Evolutionary conservation across 2,329 filamentous ascomycete species (phyloP).

Genomic region (Amphichorda felina): DNA sequence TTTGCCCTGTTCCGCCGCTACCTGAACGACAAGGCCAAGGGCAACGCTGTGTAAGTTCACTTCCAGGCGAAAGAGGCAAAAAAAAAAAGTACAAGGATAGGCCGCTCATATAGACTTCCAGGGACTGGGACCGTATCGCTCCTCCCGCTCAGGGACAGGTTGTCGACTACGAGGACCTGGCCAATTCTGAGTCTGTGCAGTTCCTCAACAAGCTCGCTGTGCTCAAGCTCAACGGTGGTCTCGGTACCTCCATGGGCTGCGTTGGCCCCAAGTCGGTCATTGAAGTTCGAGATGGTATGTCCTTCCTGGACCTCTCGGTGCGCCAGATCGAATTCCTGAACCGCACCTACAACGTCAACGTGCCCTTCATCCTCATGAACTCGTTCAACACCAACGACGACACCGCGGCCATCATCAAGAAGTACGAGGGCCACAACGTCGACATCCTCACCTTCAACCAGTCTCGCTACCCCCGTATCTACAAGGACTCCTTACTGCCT

Average conservation of each 20-base stretch:
- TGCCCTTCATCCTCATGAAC: conserved; percentile 99
- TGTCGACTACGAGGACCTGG: conserved; percentile 83
- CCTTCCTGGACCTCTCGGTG: conserved; percentile 96
- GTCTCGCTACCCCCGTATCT: conserved; percentile 92
- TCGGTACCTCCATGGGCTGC: conserved; percentile 99
- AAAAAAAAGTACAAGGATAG: neutral
- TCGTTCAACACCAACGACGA: conserved; percentile 99
- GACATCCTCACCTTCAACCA: conserved; percentile 99
- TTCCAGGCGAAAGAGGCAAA: neutral
- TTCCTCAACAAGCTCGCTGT: conserved; percentile 97
- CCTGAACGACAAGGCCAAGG: conserved; percentile 97
- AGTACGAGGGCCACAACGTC: conserved; percentile 99
- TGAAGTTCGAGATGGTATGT: conserved; percentile 99
- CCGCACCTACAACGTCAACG: conserved; percentile 93
- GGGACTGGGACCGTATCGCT: conserved; percentile 93
- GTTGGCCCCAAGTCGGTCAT: conserved; percentile 99
- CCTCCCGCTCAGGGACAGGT: conserved; percentile 91
- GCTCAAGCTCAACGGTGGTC: conserved; percentile 97
- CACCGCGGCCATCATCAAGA: conserved; percentile 99
- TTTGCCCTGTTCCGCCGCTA: conserved; percentile 97
- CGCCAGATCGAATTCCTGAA: conserved; percentile 99
- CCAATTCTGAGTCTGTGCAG: conserved; percentile 79
- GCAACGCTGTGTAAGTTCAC: conserved; percentile 62
- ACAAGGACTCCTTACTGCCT: conserved; percentile 95
- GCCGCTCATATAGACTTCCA: conserved; percentile 26